Evolutionary conservation across 345 rosid genomes (phyloP), one percentile per base, ranked within the genome.

Genomic region (Hibiscus mutabilis): DNA sequence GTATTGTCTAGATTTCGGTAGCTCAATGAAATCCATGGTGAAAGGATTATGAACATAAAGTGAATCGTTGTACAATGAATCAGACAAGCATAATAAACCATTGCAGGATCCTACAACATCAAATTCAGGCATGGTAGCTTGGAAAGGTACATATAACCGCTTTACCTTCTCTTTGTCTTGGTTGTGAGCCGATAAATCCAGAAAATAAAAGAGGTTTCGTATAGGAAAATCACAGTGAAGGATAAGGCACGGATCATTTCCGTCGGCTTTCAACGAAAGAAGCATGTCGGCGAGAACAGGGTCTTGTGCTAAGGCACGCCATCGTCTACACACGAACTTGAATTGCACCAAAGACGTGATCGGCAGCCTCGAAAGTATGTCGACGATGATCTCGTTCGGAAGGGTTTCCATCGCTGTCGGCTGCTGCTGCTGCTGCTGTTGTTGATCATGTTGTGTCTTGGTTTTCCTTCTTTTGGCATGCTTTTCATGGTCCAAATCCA

Each of bases 31-130:
- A 56, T 81, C 79, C 68, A 79, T 64, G n/a, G 88, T 86, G 69
- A 85, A 84, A 68, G 93, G 92, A 68, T 90, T 90, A 79, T 79
- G 85, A 25, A 88, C 66, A 71, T 74, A 84, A 12, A 83, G 49
- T 21, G 83, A 59, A 35, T 83, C 82, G 31, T 78, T 77, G 72
- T 74, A 74, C 6, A 80, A 75, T 1, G 85, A 78, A 80, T 90
- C 85, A 9, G 83, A 77, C 25, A 88, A 33, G 73, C 88, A 86
- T 5, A 88, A 75, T 74, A 86, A 79, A 31, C 96, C 92, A 60
- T 85, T 84, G 69, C 92, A 86, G 6, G 91, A 86, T 0, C 92
- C 91, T 0, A 88, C 78, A 0, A 82, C 78, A 44, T 80, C 79
- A 13, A 90, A 88, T 62, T 86, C 86, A 1, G 85, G 79, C 81